These are phyloP conservation scores for Pseudofabraea citricarpa DNA, from an alignment of 2,329 filamentous ascomycete species.

Conservation along the genomic window DNA sequence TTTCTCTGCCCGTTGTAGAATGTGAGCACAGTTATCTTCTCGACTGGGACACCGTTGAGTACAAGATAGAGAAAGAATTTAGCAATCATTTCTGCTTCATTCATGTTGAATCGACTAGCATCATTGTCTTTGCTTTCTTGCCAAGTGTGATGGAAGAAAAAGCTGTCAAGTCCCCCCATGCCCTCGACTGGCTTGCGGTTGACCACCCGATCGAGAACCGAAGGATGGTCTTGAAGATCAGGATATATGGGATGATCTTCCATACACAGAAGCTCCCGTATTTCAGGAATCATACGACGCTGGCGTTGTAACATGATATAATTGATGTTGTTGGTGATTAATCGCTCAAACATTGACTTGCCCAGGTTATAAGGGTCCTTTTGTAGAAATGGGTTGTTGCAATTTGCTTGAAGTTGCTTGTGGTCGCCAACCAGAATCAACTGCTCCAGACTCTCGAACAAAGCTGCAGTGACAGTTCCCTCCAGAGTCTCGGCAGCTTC, in stretches of 20 bases:
- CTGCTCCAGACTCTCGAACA: constrained; percentile 58
- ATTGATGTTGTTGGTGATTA: constrained; percentile 52
- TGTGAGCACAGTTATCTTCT: constrained; percentile 72
- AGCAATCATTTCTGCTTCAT: constrained; percentile 73
- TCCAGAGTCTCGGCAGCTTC: constrained; percentile 60
- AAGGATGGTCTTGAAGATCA: constrained; percentile 51
- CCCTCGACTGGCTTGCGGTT: constrained; percentile 51
- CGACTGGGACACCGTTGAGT: constrained; percentile 54
- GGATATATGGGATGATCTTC: constrained; percentile 51
- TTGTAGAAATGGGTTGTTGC: constrained; percentile 48
- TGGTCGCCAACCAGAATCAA: constrained; percentile 67
- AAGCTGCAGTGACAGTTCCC: constrained; percentile 51
- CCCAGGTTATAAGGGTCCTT: constrained; percentile 54
- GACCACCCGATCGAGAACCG: constrained; percentile 44
- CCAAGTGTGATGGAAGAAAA: constrained; percentile 62
- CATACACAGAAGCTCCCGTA: constrained; percentile 48
- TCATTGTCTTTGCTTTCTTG: constrained; percentile 58
- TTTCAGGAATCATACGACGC: constrained; percentile 65
- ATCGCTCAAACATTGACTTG: constrained; percentile 63
- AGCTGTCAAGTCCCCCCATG: constrained; percentile 56
- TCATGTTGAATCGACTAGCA: constrained; percentile 61
- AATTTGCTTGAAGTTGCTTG: constrained; percentile 59
- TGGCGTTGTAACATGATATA: constrained; percentile 53
- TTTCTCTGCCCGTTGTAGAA: constrained; percentile 86
- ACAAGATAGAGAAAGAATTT: constrained; percentile 68